Evolutionary conservation across 331 rosid species (phyloP).

Genomic region (Malus hybrid): DNA sequence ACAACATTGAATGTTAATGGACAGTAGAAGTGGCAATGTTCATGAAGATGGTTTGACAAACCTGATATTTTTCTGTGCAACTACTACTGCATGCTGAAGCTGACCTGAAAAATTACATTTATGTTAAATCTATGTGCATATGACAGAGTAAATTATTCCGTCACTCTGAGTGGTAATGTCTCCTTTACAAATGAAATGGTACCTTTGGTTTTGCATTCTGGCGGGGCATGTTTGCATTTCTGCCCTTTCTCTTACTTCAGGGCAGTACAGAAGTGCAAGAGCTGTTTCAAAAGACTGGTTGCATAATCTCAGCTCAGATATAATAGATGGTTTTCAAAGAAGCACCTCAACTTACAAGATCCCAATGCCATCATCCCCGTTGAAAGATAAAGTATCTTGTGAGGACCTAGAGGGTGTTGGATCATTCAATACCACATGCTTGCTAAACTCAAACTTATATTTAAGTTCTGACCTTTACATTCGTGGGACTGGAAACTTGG

Average conservation of each 20-base stretch:
- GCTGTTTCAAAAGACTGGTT: conserved; percentile 26
- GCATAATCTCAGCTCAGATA: conserved; percentile 27
- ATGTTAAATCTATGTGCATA: conserved; percentile 24
- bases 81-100: conserved; percentile 4
- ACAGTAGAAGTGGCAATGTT: conserved; percentile 16
- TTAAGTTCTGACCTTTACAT: conserved; percentile 55
- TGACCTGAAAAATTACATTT: conserved; percentile 22
- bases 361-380: conserved; percentile 26
- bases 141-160: conserved; percentile 9
- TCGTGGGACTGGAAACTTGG: conserved; percentile 83
- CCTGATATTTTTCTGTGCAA: background rate
- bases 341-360: conserved; percentile 15
- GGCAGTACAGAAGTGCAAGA: conserved; percentile 28
- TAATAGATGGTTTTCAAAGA: conserved; percentile 28
- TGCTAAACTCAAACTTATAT: conserved; percentile 59
- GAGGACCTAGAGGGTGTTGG: conserved; percentile 94
- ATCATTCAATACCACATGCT: conserved; percentile 90
- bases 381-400: conserved; percentile 48
- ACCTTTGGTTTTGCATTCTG: conserved; percentile 52
- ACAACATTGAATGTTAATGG: background rate
- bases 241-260: conserved; percentile 40
- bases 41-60: conserved; percentile 5
- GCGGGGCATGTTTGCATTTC: conserved; percentile 49
- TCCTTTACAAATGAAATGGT: conserved; percentile 36
- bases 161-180: conserved; percentile 56